A percentile compares a stretch with the other conserved stretches of the same genome.
These are phyloP conservation scores for Cladosporium sp. DNA, from an alignment of 2,329 filamentous ascomycete species.

Conservation along the genomic window DNA sequence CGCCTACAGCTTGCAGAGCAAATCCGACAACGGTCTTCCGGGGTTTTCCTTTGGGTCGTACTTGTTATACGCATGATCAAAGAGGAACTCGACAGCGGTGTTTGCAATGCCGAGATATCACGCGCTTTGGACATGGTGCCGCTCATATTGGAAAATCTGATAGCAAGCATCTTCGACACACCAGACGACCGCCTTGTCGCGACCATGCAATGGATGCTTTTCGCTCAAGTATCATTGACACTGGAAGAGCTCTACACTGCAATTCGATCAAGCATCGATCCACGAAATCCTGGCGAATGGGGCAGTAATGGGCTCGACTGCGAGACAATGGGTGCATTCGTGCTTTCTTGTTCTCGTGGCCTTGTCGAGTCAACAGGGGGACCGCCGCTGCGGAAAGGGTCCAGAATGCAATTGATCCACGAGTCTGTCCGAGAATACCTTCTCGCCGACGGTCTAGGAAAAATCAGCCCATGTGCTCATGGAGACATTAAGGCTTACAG, in stretches of 20 bases:
- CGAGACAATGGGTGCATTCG: slow-evolving; percentile 30
- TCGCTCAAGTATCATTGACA: slow-evolving; percentile 40
- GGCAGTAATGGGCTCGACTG: slow-evolving; percentile 20
- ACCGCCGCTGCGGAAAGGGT: no score
- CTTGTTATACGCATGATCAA: slow-evolving; percentile 11
- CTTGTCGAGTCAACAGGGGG: slow-evolving; percentile 45
- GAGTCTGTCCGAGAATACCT: slow-evolving; percentile 50
- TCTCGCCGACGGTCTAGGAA: slow-evolving; percentile 29
- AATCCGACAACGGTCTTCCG: slow-evolving; percentile 1
- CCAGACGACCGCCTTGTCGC: slow-evolving; percentile 27
- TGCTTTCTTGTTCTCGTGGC: slow-evolving; percentile 48
- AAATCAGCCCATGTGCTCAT: neutral
- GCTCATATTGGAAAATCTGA: neutral
- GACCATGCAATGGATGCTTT: slow-evolving; percentile 52
- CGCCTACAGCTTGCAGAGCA: slow-evolving; percentile 12
- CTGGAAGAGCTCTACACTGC: slow-evolving; percentile 46
- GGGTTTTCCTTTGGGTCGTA: slow-evolving; percentile 16
- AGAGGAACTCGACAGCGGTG: neutral
- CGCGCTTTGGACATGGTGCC: neutral
- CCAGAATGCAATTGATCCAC: slow-evolving; percentile 48
- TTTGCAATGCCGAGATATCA: neutral
- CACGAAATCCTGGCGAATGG: slow-evolving; percentile 12
- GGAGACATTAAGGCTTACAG: neutral
- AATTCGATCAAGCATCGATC: slow-evolving; percentile 27
- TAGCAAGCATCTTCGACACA: neutral